phyloP scores from a whole-genome alignment of 2,329 filamentous ascomycete species.

The Coniochaeta sp. region DNA sequence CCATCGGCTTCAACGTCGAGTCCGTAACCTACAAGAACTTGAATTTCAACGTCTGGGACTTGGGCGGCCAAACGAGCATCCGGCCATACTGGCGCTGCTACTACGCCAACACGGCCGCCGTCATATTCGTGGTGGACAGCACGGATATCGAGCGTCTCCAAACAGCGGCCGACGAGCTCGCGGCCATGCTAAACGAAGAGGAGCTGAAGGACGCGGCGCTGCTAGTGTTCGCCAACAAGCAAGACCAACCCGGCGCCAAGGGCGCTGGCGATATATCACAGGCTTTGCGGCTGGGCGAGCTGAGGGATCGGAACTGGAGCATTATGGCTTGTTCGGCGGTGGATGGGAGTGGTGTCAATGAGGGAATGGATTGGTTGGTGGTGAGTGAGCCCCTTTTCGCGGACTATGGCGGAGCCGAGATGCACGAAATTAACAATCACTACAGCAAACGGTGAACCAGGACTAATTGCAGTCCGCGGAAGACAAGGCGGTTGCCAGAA shows the following conservation, averaged over 20 bases:
- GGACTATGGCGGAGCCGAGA: no score
- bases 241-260: constrained; percentile 95
- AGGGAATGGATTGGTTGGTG: constrained; percentile 99
- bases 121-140: constrained; percentile 97
- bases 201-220: constrained; percentile 89
- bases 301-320: constrained; percentile 97
- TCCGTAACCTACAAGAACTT: constrained; percentile 97
- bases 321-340: constrained; percentile 97
- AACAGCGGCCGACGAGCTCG: constrained; percentile 86
- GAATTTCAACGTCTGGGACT: constrained; percentile 98
- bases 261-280: constrained; percentile 96
- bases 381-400: constrained; percentile 37
- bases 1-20: constrained; percentile 98
- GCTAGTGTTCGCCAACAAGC: constrained; percentile 97
- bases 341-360: constrained; percentile 86
- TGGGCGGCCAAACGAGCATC: constrained; percentile 97
- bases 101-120: constrained; percentile 96
- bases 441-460: constrained; percentile 2
- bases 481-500: no score
- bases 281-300: constrained; percentile 78
- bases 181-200: constrained; percentile 94
- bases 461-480: background rate
- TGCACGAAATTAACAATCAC: background rate
- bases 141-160: constrained; percentile 94
- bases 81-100: constrained; percentile 99